phyloP scores from a whole-genome alignment of 148 eudicot genomes.

The Limonium bicolor region DNA sequence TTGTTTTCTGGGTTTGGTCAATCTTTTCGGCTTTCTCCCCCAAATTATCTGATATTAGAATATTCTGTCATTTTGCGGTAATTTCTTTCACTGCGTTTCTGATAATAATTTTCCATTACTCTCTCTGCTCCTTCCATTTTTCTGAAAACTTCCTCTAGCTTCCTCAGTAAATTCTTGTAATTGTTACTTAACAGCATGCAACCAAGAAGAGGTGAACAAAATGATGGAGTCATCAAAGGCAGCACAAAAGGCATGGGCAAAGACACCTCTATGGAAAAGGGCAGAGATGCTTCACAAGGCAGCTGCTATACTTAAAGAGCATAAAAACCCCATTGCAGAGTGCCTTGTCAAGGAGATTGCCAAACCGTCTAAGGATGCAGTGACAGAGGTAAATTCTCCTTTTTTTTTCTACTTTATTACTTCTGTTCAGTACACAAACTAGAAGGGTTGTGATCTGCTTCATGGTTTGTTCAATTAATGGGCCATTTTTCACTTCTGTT shows the following conservation, averaged over 20 bases:
- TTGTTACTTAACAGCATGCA: constrained; percentile 66
- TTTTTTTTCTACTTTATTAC: too few relatives aligned
- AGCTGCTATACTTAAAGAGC: constrained; percentile 87
- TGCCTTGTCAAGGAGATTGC: constrained; percentile 94
- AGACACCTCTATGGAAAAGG: constrained; percentile 92
- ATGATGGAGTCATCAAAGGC: constrained; percentile 81
- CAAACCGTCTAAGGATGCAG: constrained; percentile 94
- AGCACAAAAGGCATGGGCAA: constrained; percentile 89
- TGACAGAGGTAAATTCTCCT: constrained; percentile 55
- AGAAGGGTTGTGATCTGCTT: too few relatives aligned
- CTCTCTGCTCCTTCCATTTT: too few relatives aligned
- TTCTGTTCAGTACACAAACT: too few relatives aligned
- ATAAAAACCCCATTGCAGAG: constrained; percentile 76
- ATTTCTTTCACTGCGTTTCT: background rate
- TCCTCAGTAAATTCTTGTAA: too few relatives aligned
- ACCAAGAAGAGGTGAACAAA: constrained; percentile 96
- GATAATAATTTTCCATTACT: too few relatives aligned
- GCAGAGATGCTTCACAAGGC: constrained; percentile 97
- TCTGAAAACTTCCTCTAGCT: too few relatives aligned
- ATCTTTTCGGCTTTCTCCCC: too few relatives aligned
- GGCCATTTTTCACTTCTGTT: too few relatives aligned
- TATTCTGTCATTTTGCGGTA: background rate
- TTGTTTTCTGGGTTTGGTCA: too few relatives aligned
- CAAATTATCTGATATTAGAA: too few relatives aligned
- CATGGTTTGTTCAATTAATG: too few relatives aligned